Percentiles rank a stretch among this genome's conserved stretches.
These are phyloP conservation scores for Moesziomyces parantarcticus DNA, from an alignment of 1,284 basidiomycete genomes.

Conservation along the genomic window DNA sequence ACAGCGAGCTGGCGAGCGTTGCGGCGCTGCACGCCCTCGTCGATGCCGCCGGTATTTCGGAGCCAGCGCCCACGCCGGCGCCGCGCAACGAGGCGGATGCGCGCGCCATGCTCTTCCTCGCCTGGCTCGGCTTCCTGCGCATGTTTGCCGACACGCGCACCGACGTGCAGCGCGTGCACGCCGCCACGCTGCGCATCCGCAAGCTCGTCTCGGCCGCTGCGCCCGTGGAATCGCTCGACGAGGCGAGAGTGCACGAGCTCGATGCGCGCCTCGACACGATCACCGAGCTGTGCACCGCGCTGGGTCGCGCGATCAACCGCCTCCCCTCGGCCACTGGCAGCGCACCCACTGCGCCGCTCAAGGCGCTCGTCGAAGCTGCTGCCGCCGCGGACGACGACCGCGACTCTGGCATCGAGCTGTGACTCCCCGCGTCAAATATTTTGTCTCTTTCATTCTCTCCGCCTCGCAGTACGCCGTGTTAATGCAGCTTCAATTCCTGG, in stretches of 20 bases:
- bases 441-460: neutral
- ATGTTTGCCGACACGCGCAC: slow-evolving; percentile 21
- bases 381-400: slow-evolving; percentile 20
- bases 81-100: slow-evolving; percentile 44
- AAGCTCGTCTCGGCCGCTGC: slow-evolving; percentile 18
- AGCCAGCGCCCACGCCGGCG: neutral
- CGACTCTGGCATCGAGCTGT: slow-evolving; percentile 35
- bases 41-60: neutral
- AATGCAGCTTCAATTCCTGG: neutral
- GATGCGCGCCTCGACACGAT: slow-evolving; percentile 20
- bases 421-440: neutral
- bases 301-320: slow-evolving; percentile 22
- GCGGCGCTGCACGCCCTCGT: slow-evolving; percentile 24
- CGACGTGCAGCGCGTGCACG: slow-evolving; percentile 7
- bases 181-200: slow-evolving; percentile 20
- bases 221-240: neutral
- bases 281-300: slow-evolving; percentile 34
- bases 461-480: neutral
- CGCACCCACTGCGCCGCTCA: neutral
- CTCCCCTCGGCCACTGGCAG: neutral
- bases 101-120: slow-evolving; percentile 43
- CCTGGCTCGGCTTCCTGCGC: slow-evolving; percentile 57
- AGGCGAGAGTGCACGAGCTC: slow-evolving; percentile 5
- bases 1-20: slow-evolving; percentile 14
- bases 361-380: slow-evolving; percentile 9